Conservation (phyloP, 2,329 filamentous ascomycete genomes). For the Cercospora sesami region DNA sequence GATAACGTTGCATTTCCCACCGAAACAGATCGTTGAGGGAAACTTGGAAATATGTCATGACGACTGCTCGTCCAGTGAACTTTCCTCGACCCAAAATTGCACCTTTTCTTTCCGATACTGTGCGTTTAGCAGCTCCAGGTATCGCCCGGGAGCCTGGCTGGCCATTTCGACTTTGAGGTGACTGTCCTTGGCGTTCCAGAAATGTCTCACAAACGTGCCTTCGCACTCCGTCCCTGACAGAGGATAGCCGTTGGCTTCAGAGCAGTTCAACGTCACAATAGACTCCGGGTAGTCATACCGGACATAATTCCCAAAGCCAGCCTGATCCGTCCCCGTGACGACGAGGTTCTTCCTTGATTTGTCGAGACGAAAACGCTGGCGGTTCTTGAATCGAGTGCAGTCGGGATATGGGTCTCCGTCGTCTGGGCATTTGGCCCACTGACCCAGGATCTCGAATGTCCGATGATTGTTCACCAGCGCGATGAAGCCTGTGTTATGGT, state of each 20-base stretch:
- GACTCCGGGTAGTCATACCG: slow-evolving; percentile 12
- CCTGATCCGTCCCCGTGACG: slow-evolving; percentile 12
- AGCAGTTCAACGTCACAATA: slow-evolving; percentile 6
- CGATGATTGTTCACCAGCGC: slow-evolving; percentile 4
- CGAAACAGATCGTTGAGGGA: neutral
- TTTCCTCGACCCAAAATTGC: slow-evolving; percentile 9
- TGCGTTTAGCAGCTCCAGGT: slow-evolving; percentile 12
- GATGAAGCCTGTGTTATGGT: slow-evolving; percentile 18
- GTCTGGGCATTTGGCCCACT: slow-evolving; percentile 13
- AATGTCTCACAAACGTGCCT: slow-evolving; percentile 13
- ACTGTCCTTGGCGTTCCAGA: slow-evolving; percentile 14
- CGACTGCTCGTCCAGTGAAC: neutral
- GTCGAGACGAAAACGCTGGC: neutral
- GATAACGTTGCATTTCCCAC: neutral
- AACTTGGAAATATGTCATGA: neutral
- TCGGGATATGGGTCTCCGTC: slow-evolving; percentile 9
- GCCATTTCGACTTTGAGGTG: slow-evolving; percentile 9
- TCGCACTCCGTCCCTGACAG: slow-evolving; percentile 12
- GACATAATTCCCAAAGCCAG: slow-evolving; percentile 15
- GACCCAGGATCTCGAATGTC: slow-evolving; percentile 13
- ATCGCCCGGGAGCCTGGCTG: slow-evolving; percentile 7
- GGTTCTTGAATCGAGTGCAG: slow-evolving; percentile 7
- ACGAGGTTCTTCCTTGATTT: neutral
- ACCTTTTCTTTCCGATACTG: slow-evolving; percentile 6
- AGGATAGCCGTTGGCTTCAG: slow-evolving; percentile 15